These are phyloP conservation scores for Globisporangium perplexum DNA, from an alignment of 352 stramenopile genomes.

Conservation along the genomic window DNA sequence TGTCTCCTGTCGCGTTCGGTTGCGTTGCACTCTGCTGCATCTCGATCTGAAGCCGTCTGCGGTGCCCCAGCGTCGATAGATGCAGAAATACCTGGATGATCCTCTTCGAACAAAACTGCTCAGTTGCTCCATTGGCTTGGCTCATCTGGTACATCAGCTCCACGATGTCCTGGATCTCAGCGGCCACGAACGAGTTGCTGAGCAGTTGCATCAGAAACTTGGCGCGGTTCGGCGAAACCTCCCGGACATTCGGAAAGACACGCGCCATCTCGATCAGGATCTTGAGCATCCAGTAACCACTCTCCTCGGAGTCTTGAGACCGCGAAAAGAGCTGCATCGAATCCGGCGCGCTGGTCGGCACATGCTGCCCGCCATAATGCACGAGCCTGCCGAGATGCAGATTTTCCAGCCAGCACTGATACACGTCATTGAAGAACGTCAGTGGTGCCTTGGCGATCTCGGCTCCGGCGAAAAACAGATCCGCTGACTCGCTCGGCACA, in stretches of 20 bases:
- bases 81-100: conserved; percentile 59
- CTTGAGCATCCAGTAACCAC: conserved; percentile 58
- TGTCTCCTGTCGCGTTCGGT: conserved; percentile 8
- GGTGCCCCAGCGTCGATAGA: conserved; percentile 57
- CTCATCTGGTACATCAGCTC: conserved; percentile 58
- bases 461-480: conserved; percentile 58
- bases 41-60: conserved; percentile 10
- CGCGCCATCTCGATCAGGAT: conserved; percentile 57
- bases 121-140: conserved; percentile 25
- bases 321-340: conserved; percentile 1
- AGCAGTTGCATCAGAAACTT: conserved; percentile 48
- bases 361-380: conserved; percentile 26
- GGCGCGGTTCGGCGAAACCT: conserved; percentile 36
- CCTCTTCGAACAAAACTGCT: conserved; percentile 44
- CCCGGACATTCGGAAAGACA: conserved; percentile 49
- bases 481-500: conserved; percentile 18
- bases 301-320: conserved; percentile 26
- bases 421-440: conserved; percentile 73
- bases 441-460: conserved; percentile 57
- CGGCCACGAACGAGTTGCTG: conserved; percentile 38
- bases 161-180: conserved; percentile 59
- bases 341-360: conserved; percentile 22
- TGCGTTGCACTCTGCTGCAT: neutral
- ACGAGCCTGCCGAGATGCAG: conserved; percentile 39
- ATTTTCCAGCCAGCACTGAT: conserved; percentile 79